Percentiles rank a stretch among this genome's conserved stretches.
These are phyloP conservation scores for Beauveria varroae DNA, from an alignment of 2,329 filamentous ascomycete species.

Conservation along the genomic window DNA sequence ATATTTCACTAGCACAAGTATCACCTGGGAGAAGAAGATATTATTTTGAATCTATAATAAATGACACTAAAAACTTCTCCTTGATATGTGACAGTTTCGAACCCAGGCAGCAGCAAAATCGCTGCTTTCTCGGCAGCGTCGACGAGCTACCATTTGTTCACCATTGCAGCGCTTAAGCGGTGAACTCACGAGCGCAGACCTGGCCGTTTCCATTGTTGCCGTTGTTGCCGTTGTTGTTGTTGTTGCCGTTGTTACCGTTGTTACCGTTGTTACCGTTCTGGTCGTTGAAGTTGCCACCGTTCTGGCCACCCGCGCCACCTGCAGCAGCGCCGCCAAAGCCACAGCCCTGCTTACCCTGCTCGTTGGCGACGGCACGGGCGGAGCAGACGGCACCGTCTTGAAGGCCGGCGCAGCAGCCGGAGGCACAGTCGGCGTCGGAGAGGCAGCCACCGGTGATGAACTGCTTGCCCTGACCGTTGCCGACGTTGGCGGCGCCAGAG, in stretches of 20 bases:
- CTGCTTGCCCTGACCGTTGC: constrained; percentile 18
- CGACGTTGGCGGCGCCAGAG: constrained; percentile 19
- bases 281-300: not conserved
- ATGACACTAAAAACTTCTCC: not conserved
- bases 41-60: not conserved
- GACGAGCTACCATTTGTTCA: not conserved
- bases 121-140: not conserved
- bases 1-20: not conserved
- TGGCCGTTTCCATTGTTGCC: not conserved
- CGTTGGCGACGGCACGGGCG: constrained; percentile 18
- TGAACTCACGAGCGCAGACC: not conserved
- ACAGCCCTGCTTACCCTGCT: constrained; percentile 26
- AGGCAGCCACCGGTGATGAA: constrained; percentile 22
- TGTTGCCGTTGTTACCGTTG: not conserved
- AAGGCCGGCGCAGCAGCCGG: constrained; percentile 23
- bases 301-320: not conserved
- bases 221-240: not conserved
- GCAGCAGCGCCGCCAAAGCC: constrained; percentile 17
- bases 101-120: not conserved
- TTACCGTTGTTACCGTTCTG: not conserved
- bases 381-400: constrained; percentile 22
- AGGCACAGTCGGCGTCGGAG: constrained; percentile 21
- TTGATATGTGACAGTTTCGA: not conserved
- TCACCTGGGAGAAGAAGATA: not conserved
- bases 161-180: not conserved